Base-by-base conservation (phyloP, 495 filamentous ascomycete species). In the Podospora appendiculata region DNA sequence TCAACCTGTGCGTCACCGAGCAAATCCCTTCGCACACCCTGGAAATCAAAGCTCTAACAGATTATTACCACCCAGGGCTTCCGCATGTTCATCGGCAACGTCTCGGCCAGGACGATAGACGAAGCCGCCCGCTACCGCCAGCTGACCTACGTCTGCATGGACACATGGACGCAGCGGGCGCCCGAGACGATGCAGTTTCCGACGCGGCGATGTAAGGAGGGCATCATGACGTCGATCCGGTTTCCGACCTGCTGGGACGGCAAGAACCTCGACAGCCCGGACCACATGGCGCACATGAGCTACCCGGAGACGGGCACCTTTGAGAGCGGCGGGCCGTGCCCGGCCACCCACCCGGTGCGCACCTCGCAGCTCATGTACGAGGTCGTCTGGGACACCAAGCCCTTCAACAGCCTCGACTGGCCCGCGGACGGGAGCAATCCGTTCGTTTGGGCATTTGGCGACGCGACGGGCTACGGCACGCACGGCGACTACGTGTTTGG, bases 211-310 rank as follows among this genome's bases (percentile, higher is more conserved):
- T 79, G 75, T 60, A 53, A 60, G 8, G 74, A 54, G 32, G 73
- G 73, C 48, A 72, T 76, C 46, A 69, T 71, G 56, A 61, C 67
- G 0, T 70, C 65, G 49, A 55, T 73, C 32, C 64, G 67, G 16
- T 67, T 68, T 50, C 60, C 61, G 8, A 63, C 62, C 6, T 74
- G 75, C 63, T 81, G 78, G 78, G 77, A 82, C 60, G 79, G 78
- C 46, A 71, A 74, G 60, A 79, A 78, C 58, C 67, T 80, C 11
- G 78, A 79, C 62, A 76, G 70, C 48, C 69, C 73, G 16, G 74
- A 82, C 62, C 79, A 81, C 62, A 69, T 71, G 47, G 70, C 72
- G 4, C 79, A 82, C 65, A 74, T 74, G 71, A 70, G 59, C 61
- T 70, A 71, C 61, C 71, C 68, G 16, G 50, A 55, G 5, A 49